A percentile compares a stretch with the other conserved stretches of the same genome.
Conservation (phyloP, 345 rosid genomes). For the Eucalyptus cladocalyx region DNA sequence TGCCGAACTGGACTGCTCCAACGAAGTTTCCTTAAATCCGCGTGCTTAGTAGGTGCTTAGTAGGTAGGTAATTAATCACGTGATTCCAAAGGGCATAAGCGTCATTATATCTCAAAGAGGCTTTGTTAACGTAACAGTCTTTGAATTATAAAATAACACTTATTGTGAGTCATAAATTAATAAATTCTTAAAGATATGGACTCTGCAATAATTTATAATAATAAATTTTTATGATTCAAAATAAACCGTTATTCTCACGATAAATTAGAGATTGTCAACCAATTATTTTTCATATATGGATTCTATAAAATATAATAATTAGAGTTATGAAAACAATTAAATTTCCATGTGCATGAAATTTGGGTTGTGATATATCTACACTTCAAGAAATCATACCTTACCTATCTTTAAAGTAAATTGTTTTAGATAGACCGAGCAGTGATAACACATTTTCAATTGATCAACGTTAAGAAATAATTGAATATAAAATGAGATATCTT, state of each 20-base stretch:
- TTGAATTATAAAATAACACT: rapidly evolving
- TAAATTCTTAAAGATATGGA: rapidly evolving
- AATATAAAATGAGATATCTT: not conserved
- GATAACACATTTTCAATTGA: rapidly evolving
- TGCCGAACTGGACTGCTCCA: not conserved
- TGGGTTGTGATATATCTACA: rapidly evolving
- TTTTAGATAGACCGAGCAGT: rapidly evolving
- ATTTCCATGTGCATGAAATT: rapidly evolving
- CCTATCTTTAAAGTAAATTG: not conserved
- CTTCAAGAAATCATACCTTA: not conserved
- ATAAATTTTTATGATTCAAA: rapidly evolving
- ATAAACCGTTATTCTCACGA: rapidly evolving
- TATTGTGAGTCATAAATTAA: no score
- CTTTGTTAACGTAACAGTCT: rapidly evolving
- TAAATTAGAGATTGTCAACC: rapidly evolving
- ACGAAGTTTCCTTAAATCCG: not conserved
- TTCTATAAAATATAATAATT: not conserved
- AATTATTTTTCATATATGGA: not conserved
- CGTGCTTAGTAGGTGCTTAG: not conserved
- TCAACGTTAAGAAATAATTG: not conserved
- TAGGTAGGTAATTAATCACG: not conserved
- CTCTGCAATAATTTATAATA: rapidly evolving
- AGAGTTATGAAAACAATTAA: rapidly evolving
- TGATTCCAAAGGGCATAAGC: not conserved
- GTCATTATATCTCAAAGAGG: no score